Conservation (phyloP, 768 basidiomycete genomes). For the Tricholoma sp. region DNA sequence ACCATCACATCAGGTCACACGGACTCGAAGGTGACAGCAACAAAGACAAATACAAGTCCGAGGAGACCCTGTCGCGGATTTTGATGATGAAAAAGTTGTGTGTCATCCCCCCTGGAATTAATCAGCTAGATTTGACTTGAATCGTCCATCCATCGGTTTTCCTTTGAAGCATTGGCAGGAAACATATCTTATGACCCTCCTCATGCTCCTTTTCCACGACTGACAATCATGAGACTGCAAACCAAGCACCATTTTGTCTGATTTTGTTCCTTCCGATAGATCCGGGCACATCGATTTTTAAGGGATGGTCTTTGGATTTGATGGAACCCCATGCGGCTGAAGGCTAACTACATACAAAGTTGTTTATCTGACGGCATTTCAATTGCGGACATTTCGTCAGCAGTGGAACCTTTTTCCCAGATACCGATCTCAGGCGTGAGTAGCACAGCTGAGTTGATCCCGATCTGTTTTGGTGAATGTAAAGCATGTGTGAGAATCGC, state of each 20-base stretch:
- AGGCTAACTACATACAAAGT: conserved; percentile 8
- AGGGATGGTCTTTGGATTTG: conserved; percentile 7
- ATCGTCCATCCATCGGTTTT: conserved; percentile 1
- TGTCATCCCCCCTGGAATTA: conserved; percentile 14
- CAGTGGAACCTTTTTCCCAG: conserved; percentile 19
- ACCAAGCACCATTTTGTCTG: neutral
- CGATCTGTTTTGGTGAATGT: conserved; percentile 12
- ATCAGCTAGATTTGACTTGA: conserved; percentile 9
- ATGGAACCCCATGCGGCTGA: conserved; percentile 15
- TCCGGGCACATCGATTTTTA: conserved; percentile 14
- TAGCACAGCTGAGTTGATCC: conserved; percentile 19
- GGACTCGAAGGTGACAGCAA: neutral
- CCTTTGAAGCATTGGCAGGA: neutral
- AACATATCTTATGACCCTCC: neutral
- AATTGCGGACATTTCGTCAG: conserved; percentile 16
- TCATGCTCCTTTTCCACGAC: neutral
- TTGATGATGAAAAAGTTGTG: conserved; percentile 3
- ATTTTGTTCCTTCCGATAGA: conserved; percentile 14
- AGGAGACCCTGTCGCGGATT: conserved; percentile 3
- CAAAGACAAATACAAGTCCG: conserved; percentile 8
- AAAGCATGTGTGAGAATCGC: conserved; percentile 17
- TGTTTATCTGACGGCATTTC: conserved; percentile 22
- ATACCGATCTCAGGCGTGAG: conserved; percentile 15
- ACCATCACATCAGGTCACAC: neutral
- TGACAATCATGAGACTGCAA: neutral